phyloP scores from a whole-genome alignment of 139 green algal species.

The Chlorella sorokiniana region DNA sequence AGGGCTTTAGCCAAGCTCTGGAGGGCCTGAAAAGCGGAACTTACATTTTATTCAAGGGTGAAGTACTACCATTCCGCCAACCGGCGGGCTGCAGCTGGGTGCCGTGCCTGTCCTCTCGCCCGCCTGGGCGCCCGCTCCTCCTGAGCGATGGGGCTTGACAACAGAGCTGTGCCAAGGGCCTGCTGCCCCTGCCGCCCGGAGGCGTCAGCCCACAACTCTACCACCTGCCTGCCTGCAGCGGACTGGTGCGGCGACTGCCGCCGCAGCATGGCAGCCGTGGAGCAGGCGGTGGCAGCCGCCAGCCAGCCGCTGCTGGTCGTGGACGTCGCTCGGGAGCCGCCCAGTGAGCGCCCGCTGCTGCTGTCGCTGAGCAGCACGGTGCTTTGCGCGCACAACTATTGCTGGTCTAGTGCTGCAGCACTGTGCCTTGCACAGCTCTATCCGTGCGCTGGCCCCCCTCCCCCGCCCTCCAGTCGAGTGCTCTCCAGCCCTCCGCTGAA shows the following conservation, averaged over 20 bases:
- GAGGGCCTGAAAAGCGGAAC: neutral
- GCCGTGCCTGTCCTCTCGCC: too few relatives aligned
- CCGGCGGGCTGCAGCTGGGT: too few relatives aligned
- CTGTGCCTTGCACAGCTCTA: neutral
- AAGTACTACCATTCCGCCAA: too few relatives aligned
- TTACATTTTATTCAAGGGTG: neutral
- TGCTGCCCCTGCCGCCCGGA: too few relatives aligned
- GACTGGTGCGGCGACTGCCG: conserved; percentile 24
- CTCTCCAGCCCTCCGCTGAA: neutral
- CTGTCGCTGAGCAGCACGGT: too few relatives aligned
- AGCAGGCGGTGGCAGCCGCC: neutral
- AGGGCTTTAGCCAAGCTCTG: neutral
- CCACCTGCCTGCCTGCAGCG: neutral
- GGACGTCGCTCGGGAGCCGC: neutral
- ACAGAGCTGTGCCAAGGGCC: too few relatives aligned
- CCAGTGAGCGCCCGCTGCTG: neutral
- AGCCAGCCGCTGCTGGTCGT: conserved; percentile 2
- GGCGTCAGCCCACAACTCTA: neutral
- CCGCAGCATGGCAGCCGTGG: neutral
- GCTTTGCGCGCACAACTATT: too few relatives aligned
- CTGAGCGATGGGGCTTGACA: too few relatives aligned
- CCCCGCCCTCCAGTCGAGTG: neutral
- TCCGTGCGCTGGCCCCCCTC: too few relatives aligned
- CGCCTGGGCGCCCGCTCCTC: neutral
- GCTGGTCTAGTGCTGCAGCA: neutral